Base-by-base conservation (phyloP, 176 grass and related monocot genomes). In the Elymus sibiricus region DNA sequence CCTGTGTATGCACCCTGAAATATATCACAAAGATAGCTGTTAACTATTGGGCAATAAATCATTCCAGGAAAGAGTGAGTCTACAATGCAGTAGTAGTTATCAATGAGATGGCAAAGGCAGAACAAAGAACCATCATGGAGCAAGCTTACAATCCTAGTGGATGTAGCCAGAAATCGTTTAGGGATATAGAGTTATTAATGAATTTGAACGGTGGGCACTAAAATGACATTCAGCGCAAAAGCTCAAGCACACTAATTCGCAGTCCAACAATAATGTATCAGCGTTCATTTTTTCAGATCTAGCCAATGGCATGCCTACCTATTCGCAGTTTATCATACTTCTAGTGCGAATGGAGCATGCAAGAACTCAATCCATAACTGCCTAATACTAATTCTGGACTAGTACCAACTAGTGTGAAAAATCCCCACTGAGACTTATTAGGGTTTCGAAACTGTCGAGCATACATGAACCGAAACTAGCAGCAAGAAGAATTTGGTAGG, bases 1-100 rank as follows among this genome's bases (percentile, higher is more conserved):
- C 97, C 97, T 10, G 94, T 98, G 61, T 86, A 96, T 85, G 94
- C 97, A 47, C 97, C 97, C 97, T 98, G 87, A 61, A 86, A 92
- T 46, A 85, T 65, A 61, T 59, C 64, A 16, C 29, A 51, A 81
- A 62, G 2, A 70, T 82, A 77, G n/a, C 37, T 81, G 69, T 25
- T 24, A 80, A 60, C n/a, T 60, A 40, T 80, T 7, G 12, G n/a
- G 14, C 24, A 81, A 59, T 27, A 49, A 37, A 85, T 12, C 11
- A 27, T 81, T 11, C 4, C 0, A 25, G 51, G 40, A 34, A 19
- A 8, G 16, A 70, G 31, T 12, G 12, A 4, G 6, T 22, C 29
- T 42, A 11, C 11, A 56, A 21, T 2, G 32, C 4, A 34, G 32
- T 29, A 29, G 9, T 3, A 29, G 31, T 79, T 79, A 80, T 15